Evolutionary conservation across 768 basidiomycete genomes (phyloP).

Genomic region (Boletus bicolor): DNA sequence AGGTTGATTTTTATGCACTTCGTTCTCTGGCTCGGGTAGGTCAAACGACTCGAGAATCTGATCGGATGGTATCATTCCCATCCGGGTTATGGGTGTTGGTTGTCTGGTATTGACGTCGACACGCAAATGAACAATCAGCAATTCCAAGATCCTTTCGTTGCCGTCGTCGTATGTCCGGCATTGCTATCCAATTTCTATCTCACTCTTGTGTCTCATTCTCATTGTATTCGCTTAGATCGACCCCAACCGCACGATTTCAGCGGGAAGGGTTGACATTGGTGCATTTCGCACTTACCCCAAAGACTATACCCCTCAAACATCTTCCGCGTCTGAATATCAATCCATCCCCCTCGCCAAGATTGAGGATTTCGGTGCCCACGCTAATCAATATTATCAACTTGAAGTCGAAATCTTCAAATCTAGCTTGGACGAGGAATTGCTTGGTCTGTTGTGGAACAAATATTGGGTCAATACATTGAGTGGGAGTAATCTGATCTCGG

Average conservation of each 20-base stretch:
- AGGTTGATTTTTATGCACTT: neutral
- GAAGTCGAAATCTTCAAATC: slow-evolving; percentile 97
- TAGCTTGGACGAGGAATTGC: slow-evolving; percentile 78
- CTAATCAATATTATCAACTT: slow-evolving; percentile 91
- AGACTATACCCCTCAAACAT: slow-evolving; percentile 81
- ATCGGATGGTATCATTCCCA: slow-evolving; percentile 99
- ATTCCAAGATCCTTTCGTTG: slow-evolving; percentile 94
- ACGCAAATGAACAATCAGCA: slow-evolving; percentile 95
- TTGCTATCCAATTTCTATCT: neutral
- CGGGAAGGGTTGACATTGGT: slow-evolving; percentile 98
- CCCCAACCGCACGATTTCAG: slow-evolving; percentile 96
- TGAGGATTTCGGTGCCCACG: slow-evolving; percentile 98
- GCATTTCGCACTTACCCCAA: slow-evolving; percentile 98
- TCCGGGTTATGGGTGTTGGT: slow-evolving; percentile 98
- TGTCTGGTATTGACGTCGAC: slow-evolving; percentile 97
- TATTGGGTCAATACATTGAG: slow-evolving; percentile 99
- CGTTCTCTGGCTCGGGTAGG: slow-evolving; percentile 41
- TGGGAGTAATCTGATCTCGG: slow-evolving; percentile 89
- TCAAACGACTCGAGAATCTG: slow-evolving; percentile 78
- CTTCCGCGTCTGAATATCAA: slow-evolving; percentile 81
- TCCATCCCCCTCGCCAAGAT: slow-evolving; percentile 96
- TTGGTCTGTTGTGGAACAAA: slow-evolving; percentile 96
- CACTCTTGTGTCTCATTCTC: neutral
- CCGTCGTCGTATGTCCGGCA: slow-evolving; percentile 74
- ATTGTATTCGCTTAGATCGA: slow-evolving; percentile 62